Percentiles rank a stretch among this genome's conserved stretches.
phyloP scores from a whole-genome alignment of 1,284 basidiomycete genomes.

The Pyrrhoderma noxium region DNA sequence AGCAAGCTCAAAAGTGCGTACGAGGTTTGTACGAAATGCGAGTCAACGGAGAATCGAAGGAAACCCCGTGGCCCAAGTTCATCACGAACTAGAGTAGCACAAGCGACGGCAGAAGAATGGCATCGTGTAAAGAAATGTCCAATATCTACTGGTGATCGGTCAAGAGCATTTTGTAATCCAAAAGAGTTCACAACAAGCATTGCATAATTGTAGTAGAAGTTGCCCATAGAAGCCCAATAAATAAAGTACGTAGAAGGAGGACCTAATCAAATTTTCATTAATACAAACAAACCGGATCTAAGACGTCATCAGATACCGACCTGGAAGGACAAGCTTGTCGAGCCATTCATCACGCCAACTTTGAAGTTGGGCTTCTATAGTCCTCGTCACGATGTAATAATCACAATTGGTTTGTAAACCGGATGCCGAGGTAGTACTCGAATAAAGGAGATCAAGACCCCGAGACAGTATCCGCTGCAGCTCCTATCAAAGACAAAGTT shows the following conservation, averaged over 20 bases:
- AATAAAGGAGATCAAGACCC: slow-evolving; percentile 86
- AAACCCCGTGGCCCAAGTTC: slow-evolving; percentile 69
- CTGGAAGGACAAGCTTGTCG: slow-evolving; percentile 8
- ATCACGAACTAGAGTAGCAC: slow-evolving; percentile 66
- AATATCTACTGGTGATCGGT: slow-evolving; percentile 65
- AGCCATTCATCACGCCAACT: slow-evolving; percentile 64
- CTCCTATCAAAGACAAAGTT: slow-evolving; percentile 42
- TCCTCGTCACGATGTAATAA: slow-evolving; percentile 76
- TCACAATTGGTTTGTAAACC: slow-evolving; percentile 86
- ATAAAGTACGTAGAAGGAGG: slow-evolving; percentile 22
- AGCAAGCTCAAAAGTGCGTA: slow-evolving; percentile 84
- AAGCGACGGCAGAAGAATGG: slow-evolving; percentile 66
- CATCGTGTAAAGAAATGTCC: slow-evolving; percentile 85
- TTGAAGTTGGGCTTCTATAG: slow-evolving; percentile 75
- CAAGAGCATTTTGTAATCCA: slow-evolving; percentile 88
- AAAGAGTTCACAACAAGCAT: slow-evolving; percentile 90
- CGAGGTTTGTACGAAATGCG: slow-evolving; percentile 85
- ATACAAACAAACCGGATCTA: not conserved
- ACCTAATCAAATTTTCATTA: not conserved
- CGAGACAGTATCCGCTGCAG: slow-evolving; percentile 84
- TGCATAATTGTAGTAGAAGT: slow-evolving; percentile 81
- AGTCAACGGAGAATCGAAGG: slow-evolving; percentile 83
- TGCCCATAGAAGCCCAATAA: slow-evolving; percentile 49
- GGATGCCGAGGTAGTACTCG: slow-evolving; percentile 72
- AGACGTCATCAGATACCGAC: slow-evolving; percentile 1